Percentiles rank a stretch among this genome's conserved stretches.
These are phyloP conservation scores for Trametes elegans DNA, from an alignment of 768 basidiomycete genomes.

Conservation along the genomic window DNA sequence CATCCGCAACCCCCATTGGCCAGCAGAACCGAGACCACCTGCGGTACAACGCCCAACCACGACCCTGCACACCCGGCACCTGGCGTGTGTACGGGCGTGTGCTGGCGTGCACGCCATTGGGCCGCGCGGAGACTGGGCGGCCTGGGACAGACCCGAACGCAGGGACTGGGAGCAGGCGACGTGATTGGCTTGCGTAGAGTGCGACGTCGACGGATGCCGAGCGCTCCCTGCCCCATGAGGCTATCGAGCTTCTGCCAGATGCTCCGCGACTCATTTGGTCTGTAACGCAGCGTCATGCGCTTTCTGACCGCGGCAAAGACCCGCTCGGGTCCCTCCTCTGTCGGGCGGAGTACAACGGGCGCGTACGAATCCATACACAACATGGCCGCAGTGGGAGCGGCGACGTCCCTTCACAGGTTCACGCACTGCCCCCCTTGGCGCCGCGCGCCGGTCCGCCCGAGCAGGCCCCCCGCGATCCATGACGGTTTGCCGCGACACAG, in stretches of 20 bases:
- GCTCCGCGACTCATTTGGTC: background rate
- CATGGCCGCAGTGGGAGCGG: background rate
- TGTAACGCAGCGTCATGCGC: background rate
- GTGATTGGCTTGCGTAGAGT: background rate
- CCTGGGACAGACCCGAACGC: background rate
- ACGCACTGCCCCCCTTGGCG: too few species aligned
- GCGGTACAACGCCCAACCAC: too few species aligned
- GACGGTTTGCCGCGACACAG: too few species aligned
- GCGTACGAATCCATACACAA: background rate
- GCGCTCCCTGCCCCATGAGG: background rate
- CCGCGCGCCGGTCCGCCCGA: too few species aligned
- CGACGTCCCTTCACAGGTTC: too few species aligned
- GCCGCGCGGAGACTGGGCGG: background rate
- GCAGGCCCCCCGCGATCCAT: too few species aligned
- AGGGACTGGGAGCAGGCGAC: background rate
- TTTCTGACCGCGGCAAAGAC: background rate
- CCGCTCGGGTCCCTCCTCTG: background rate
- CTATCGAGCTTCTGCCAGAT: slow-evolving; percentile 1
- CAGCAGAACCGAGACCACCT: too few species aligned
- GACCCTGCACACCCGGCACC: too few species aligned
- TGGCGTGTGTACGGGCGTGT: too few species aligned
- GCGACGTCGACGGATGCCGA: background rate
- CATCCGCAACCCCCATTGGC: too few species aligned
- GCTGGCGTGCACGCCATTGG: background rate
- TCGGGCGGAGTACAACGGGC: background rate